A percentile compares a stretch with the other conserved stretches of the same genome.
These are phyloP conservation scores for Platanthera zijinensis DNA, from an alignment of 106 monocot species.

Conservation along the genomic window DNA sequence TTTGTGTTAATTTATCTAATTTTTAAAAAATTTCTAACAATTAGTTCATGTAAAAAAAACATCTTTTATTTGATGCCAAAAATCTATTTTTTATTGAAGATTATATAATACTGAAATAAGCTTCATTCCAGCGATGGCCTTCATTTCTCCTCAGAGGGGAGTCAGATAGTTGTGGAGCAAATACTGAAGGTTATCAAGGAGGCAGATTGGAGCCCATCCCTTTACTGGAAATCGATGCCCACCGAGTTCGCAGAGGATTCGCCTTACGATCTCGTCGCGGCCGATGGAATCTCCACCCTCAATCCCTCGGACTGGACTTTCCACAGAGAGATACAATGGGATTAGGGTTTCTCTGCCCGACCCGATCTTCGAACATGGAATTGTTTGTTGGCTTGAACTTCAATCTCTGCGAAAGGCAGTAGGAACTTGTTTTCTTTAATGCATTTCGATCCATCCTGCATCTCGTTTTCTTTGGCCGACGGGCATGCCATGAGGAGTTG, in stretches of 20 bases:
- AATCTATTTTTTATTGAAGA: too few relatives aligned
- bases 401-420: too few relatives aligned
- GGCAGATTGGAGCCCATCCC: constrained; percentile 63
- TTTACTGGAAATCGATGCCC: constrained; percentile 68
- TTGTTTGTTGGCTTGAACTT: too few relatives aligned
- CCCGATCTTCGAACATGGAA: background rate
- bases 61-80: too few relatives aligned
- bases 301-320: constrained; percentile 56
- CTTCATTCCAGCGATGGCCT: constrained; percentile 59
- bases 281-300: constrained; percentile 52
- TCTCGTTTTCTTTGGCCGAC: too few relatives aligned
- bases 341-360: constrained; percentile 13
- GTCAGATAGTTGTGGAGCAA: constrained; percentile 63
- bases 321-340: constrained; percentile 49
- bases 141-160: constrained; percentile 63
- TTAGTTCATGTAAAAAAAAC: too few relatives aligned
- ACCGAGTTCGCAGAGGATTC: constrained; percentile 80
- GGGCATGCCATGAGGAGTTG: too few relatives aligned
- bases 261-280: constrained; percentile 44
- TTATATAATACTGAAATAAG: background rate
- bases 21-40: too few relatives aligned
- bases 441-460: too few relatives aligned
- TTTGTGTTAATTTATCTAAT: too few relatives aligned
- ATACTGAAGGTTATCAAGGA: constrained; percentile 62
- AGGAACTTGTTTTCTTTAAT: too few relatives aligned